These are phyloP conservation scores for Macrotyloma uniflorum DNA, from an alignment of 306 rosid species.

Conservation along the genomic window DNA sequence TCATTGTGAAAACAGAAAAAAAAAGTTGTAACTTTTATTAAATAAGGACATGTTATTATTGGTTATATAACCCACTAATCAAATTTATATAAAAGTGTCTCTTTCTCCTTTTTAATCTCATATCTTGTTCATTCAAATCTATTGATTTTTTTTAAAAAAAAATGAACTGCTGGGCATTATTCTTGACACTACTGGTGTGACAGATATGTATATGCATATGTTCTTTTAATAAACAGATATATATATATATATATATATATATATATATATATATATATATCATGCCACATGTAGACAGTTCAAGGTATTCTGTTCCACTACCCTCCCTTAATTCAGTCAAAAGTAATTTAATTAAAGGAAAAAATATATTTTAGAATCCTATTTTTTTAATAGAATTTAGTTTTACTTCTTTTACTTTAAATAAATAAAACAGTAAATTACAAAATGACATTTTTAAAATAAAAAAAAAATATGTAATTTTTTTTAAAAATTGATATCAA, in stretches of 20 bases:
- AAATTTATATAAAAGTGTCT: background rate
- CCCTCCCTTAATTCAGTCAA: background rate
- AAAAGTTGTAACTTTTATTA: background rate
- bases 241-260: background rate
- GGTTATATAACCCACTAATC: background rate
- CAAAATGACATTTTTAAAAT: no score
- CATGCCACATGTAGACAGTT: background rate
- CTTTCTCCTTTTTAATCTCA: background rate
- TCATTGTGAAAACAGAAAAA: no score
- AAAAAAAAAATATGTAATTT: no score
- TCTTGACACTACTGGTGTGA: conserved; percentile 14
- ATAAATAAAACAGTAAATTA: no score
- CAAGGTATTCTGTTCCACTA: no score
- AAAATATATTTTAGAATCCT: no score
- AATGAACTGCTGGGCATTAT: background rate
- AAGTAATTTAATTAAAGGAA: background rate
- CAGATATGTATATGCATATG: background rate
- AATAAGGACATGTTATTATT: background rate
- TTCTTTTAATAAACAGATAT: background rate
- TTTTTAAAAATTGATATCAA: no score
- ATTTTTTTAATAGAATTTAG: no score
- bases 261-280: background rate
- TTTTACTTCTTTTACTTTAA: no score
- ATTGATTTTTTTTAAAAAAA: no score
- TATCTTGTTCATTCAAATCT: background rate